These are phyloP conservation scores for Tetrahymena thermophila DNA, from an alignment of 73 alveolate genomes.

Conservation along the genomic window DNA sequence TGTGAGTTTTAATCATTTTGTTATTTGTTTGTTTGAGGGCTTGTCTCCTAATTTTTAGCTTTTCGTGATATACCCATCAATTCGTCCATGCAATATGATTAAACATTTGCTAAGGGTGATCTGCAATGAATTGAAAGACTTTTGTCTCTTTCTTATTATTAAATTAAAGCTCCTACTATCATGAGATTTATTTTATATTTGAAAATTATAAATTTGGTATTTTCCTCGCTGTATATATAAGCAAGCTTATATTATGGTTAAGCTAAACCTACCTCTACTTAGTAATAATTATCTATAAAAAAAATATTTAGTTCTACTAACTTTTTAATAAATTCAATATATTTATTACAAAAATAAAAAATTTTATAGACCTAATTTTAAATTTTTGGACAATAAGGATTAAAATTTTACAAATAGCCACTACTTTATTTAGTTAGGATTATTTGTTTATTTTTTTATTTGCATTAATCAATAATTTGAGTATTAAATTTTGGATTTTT, in stretches of 20 bases:
- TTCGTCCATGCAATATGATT: background rate
- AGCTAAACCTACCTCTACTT: too few relatives aligned
- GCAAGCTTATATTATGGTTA: too few relatives aligned
- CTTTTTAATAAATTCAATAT: too few relatives aligned
- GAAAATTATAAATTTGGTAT: background rate
- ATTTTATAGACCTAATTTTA: background rate
- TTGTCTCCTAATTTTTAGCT: background rate
- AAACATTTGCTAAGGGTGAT: background rate
- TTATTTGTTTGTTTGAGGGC: background rate
- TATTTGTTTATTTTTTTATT: too few relatives aligned
- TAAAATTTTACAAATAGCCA: too few relatives aligned
- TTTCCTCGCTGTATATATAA: background rate
- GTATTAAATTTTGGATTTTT: too few relatives aligned
- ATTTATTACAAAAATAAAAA: background rate
- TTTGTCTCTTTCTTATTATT: background rate
- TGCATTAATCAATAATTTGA: too few relatives aligned
- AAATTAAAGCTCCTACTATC: background rate
- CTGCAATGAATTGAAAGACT: background rate
- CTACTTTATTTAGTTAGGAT: too few relatives aligned
- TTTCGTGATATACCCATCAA: background rate
- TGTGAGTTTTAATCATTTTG: background rate
- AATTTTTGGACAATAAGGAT: background rate
- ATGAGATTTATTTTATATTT: background rate
- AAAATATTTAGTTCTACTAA: background rate
- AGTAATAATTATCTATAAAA: too few relatives aligned